Evolutionary conservation across 2,329 filamentous ascomycete species (phyloP), one percentile per base, ranked within the genome.

Genomic region (Shiraia bambusicola): DNA sequence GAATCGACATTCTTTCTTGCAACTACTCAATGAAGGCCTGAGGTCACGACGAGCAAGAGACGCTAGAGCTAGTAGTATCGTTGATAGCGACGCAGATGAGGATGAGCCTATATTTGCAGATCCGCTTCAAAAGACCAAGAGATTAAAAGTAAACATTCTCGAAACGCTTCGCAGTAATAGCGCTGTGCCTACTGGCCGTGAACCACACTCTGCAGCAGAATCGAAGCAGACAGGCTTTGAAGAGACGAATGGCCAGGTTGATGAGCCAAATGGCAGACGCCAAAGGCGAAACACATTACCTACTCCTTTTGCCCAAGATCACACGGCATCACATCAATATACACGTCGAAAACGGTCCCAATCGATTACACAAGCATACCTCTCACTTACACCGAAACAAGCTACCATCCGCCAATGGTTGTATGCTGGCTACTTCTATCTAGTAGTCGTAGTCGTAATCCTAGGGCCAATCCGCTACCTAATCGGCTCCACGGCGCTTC

Each of bases 351-450:
- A 49, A 51, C 59, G 59, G 22, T 61, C 63, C 10, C 62, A 58
- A 31, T 66, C 59, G 2, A 63, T 64, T 14, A 60, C 57, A 3
- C 80, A 85, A 19, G 82, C 87, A 1, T 95, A 90, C 59, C 81
- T 94, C 50, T 83, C 85, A 2, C 76, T 97, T 34, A 96, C 92
- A 0, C 80, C 87, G 25, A 76, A 79, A 11, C 87, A 97, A 72
- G 91, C 91, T 2, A 75, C 76, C 4, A 64, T 83, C 9, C 79
- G 89, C 28, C 95, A 91, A 66, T 94, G 88, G 85, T 53, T 86
- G 0, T 97, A 96, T 63, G 89, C 93, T 2, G 67, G 73, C 0
- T 93, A 88, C 59, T 82, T 90, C 13, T 96, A 96, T 65, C 45
- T 75, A 1, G 78, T 81, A 34, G 80, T 94, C 6, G 37, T 84